Evolutionary conservation across 2,329 filamentous ascomycete genomes (phyloP).

Genomic region (Trichoderma endophyticum): DNA sequence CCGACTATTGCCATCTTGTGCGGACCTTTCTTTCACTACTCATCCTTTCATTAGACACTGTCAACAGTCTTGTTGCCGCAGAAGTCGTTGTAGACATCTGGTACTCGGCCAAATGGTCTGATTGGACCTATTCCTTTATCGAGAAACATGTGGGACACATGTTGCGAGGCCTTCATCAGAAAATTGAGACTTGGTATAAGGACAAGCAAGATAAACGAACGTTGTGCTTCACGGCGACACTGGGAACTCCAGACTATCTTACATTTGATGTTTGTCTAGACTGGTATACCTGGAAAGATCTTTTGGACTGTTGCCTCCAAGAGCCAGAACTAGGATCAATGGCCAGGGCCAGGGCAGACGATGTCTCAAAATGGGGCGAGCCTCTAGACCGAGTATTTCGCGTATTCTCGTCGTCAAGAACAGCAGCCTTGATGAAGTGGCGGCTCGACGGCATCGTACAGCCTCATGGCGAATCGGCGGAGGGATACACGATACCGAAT

Average conservation of each 20-base stretch:
- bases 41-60: neutral
- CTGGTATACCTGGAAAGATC: neutral
- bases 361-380: constrained; percentile 18
- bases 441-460: constrained; percentile 25
- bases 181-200: neutral
- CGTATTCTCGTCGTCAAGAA: constrained; percentile 24
- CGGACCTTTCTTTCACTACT: constrained; percentile 21
- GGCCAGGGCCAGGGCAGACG: constrained; percentile 13
- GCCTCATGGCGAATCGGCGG: constrained; percentile 24
- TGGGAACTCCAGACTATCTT: neutral
- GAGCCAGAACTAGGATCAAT: neutral
- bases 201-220: no score
- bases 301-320: neutral
- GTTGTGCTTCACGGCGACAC: no score
- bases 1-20: neutral
- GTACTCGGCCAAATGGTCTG: constrained; percentile 27
- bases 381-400: neutral
- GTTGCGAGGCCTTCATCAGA: neutral
- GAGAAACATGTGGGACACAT: neutral
- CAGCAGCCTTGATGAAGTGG: constrained; percentile 23
- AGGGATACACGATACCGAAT: constrained; percentile 21
- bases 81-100: constrained; percentile 27
- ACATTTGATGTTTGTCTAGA: neutral
- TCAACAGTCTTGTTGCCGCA: constrained; percentile 22
- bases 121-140: neutral